Base-by-base conservation (phyloP, 306 rosid species). In the Crotalaria pallida region DNA sequence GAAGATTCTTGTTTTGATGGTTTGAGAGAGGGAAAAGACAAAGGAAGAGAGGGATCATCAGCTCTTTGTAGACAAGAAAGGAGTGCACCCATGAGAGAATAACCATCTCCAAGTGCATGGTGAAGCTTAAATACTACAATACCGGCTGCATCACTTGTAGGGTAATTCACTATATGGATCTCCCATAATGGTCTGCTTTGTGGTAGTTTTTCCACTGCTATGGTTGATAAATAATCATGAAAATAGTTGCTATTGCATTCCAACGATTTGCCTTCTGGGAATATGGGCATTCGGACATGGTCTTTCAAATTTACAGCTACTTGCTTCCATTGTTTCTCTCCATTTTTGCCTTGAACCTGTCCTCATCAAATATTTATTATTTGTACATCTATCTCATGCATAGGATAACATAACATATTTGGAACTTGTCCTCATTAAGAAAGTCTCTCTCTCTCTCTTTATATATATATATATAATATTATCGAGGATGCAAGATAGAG, bases 81-180 rank as follows among this genome's bases (percentile, higher is more conserved):
- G 66, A 89, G 88, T 60, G 85, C 80, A 52, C 85, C 84, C 96
- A 88, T 85, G 1, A 85, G 73, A 34, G 90, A 83, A 40, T 74
- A 88, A 17, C 88, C 94, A 83, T 88, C 92, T 5, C 89, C 95
- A 51, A 86, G 89, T 10, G 91, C 85, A 63, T 86, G 96, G 41
- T 86, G 91, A 61, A 84, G 79, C 58, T 79, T 79, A 41, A 86
- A 83, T 38, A 89, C 23, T 2, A 89, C 0, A 10, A 9, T 60
- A 0, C 88, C 71, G 11, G 66, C 67, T 44, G 88, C 71, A 63
- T 33, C 49, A 6, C 26, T 77, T 27, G 94, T 85, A 0, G 90
- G 85, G 68, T 79, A 73, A 6, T 83, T 85, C 10, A 88, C 3
- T 0, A 82, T 19, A 76, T 88, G 91, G 43, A 88, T 5, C 71